Evolutionary conservation across 2,329 filamentous ascomycete species (phyloP), one percentile per base, ranked within the genome.

Genomic region (Pseudopyricularia cyperi): DNA sequence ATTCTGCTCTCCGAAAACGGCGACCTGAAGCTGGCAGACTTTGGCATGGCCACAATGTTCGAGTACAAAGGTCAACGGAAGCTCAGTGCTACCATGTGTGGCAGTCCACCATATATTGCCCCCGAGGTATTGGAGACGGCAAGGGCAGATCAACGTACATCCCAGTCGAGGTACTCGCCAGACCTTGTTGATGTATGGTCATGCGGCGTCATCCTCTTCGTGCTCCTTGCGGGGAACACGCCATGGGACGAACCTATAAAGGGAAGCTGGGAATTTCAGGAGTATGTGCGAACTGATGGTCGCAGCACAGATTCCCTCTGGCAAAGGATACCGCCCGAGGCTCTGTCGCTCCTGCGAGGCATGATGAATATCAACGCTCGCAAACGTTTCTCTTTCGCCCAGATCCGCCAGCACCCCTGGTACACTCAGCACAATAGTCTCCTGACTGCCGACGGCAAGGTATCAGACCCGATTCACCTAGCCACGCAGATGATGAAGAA

Each of bases 141-240:
- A 12, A 50, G 35, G 48, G 26, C 22, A 6, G 48, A 50, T 28
- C 39, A 44, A 44, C 39, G 39, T 1, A 24, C 39, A 5, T 15
- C 24, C 7, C 39, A 44, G 15, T 44, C 39, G 6, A 46, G 39
- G 39, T 91, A 91, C 62, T 75, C 77, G 30, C 83, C 90, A 7
- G 88, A 96, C 55, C 69, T 88, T 42, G 87, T 88, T 35, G 93
- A 98, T 63, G 84, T 98, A 53, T 98, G 94, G 94, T 96, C 90
- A 15, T 96, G 90, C 60, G 93, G 93, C 33, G 89, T 98, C 51
- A 94, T 98, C n/a, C 74, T 98, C 4, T 98, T 98, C 62, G 93
- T 97, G 34, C 73, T 98, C 4, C 73, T 98, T 3, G 89, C 95
- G 1, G 93, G 93, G 9, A 98, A 98, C 64, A 98, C 93, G 2